These are phyloP conservation scores for Selenicereus undatus DNA, from an alignment of 148 eudicot genomes.

Conservation along the genomic window DNA sequence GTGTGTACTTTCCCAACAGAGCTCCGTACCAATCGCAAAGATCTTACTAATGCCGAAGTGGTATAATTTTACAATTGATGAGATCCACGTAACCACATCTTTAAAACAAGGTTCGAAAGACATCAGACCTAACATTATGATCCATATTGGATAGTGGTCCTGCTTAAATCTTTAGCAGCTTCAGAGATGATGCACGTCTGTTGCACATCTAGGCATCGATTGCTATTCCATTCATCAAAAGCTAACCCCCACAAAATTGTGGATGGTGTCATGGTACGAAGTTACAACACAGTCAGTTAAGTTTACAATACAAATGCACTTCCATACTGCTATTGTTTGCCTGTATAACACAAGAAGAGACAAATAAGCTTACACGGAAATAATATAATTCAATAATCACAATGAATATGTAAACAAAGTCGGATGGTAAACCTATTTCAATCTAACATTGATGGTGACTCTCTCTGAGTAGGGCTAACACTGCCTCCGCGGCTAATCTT, in stretches of 20 bases:
- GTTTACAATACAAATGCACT: neutral
- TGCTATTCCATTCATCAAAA: neutral
- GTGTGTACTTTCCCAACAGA: too few species aligned
- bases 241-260: neutral
- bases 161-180: neutral
- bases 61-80: too few species aligned
- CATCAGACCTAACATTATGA: too few species aligned
- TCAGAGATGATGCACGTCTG: neutral
- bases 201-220: neutral
- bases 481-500: constrained; percentile 77
- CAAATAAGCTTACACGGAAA: neutral
- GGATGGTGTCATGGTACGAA: neutral
- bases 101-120: neutral
- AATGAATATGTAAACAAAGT: neutral
- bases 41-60: too few species aligned
- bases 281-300: neutral
- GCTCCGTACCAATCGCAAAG: too few species aligned
- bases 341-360: neutral
- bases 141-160: neutral
- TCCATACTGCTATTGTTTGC: neutral
- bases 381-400: neutral
- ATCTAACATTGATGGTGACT: constrained; percentile 56
- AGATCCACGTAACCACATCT: too few species aligned
- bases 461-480: constrained; percentile 83
- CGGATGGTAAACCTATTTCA: constrained; percentile 19